Evolutionary conservation across 805 yeast species (phyloP).

Genomic region (Saitoella complicata): DNA sequence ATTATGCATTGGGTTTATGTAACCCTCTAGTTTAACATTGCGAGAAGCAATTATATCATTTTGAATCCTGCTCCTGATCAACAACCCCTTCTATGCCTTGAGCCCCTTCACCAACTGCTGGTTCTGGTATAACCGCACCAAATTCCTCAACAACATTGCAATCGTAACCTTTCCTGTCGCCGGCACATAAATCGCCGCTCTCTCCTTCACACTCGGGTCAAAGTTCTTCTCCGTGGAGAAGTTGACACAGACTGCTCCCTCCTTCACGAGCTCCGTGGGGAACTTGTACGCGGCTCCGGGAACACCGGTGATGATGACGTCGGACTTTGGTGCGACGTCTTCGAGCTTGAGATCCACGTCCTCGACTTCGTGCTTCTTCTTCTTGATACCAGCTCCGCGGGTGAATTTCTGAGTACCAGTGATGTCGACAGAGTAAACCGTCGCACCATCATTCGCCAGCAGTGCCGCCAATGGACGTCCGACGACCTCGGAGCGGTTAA

Average conservation of each 20-base stretch:
- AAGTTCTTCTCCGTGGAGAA: conserved; percentile 35
- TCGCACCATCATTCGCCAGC: conserved; percentile 94
- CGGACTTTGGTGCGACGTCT: conserved; percentile 56
- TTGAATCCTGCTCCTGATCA: too few relatives aligned
- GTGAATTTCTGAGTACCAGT: conserved; percentile 81
- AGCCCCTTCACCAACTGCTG: conserved; percentile 18
- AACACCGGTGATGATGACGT: conserved; percentile 91
- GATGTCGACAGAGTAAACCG: conserved; percentile 80
- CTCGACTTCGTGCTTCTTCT: conserved; percentile 67
- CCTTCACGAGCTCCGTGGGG: conserved; percentile 60
- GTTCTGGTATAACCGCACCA: conserved; percentile 67
- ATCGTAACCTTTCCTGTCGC: conserved; percentile 94
- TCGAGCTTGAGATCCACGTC: conserved; percentile 39
- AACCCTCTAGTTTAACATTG: too few relatives aligned
- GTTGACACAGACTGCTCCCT: conserved; percentile 84
- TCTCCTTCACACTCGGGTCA: conserved; percentile 51
- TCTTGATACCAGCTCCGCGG: conserved; percentile 77
- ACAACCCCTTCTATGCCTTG: too few relatives aligned
- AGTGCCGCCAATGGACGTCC: conserved; percentile 95
- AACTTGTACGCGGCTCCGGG: conserved; percentile 74
- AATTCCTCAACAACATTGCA: conserved; percentile 79
- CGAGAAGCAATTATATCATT: too few relatives aligned
- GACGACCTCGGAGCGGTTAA: conserved; percentile 90
- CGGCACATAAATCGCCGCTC: conserved; percentile 86
- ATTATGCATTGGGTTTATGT: too few relatives aligned